These are phyloP conservation scores for Quercus aquifolioides DNA, from an alignment of 306 rosid species.

Conservation along the genomic window DNA sequence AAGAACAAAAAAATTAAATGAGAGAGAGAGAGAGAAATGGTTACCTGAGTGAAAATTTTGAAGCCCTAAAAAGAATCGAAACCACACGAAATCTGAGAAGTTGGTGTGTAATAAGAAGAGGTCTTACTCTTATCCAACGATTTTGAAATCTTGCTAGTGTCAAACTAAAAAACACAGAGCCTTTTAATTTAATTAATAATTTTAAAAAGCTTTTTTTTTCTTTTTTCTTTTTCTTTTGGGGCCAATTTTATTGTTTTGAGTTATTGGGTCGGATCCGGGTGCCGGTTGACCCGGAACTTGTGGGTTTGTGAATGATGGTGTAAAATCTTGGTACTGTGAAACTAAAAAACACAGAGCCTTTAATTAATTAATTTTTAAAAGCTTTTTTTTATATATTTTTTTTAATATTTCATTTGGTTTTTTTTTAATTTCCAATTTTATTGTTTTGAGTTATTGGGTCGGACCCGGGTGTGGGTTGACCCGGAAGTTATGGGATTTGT, in stretches of 20 bases:
- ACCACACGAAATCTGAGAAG: constrained; percentile 24
- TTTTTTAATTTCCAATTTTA: not conserved
- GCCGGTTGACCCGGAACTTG: not conserved
- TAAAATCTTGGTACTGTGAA: not conserved
- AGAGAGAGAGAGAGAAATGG: constrained; percentile 7
- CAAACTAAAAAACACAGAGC: not conserved
- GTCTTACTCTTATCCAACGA: constrained; percentile 2
- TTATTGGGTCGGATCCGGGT: not conserved
- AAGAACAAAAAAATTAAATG: not conserved
- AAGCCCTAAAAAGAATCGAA: constrained; percentile 10
- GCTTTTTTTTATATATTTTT: not conserved
- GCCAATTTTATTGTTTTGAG: not conserved
- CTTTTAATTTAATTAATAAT: not conserved
- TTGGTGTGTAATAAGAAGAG: not conserved
- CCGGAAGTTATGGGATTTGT: not conserved
- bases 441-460: not conserved
- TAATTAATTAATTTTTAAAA: not conserved
- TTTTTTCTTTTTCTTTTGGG: not conserved
- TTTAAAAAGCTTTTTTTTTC: not conserved
- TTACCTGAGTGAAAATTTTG: constrained; percentile 26
- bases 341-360: not conserved
- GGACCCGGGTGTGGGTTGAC: not conserved
- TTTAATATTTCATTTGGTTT: too few relatives aligned
- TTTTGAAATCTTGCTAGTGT: not conserved
- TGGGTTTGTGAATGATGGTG: not conserved